Evolutionary conservation across 805 yeast species (phyloP), one percentile per base, ranked within the genome.

Genomic region (Kuraishia hungarica): DNA sequence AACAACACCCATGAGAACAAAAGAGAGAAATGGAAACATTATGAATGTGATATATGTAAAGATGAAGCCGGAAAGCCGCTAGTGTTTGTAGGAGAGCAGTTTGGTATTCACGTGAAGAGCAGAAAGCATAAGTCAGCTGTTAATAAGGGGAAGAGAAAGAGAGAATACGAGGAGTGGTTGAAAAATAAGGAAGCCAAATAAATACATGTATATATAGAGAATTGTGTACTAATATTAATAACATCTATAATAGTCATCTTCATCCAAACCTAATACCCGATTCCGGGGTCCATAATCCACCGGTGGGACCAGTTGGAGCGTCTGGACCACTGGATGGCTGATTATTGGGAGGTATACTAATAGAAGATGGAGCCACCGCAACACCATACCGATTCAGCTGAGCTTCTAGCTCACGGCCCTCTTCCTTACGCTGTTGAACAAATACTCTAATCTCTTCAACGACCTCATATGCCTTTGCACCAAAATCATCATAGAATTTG

Each of bases 81-180:
- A 15, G 76, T 90, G 0, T 78, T 87, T 0, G 82, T 94, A 7
- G 97, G 97, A 0, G 83, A 81, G 1, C 86, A 78, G 53, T 89
- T 89, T 85, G 67, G 80, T 5, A 76, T 79, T 3, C 99, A 93
- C 68, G 56, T 83, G 51, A 70, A 72, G 20, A 84, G 96, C 56
- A 76, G 84, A 57, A 77, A 87, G 56, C 99, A 92, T 64, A 79
- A 76, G 59, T 72, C 76, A n/a, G 78, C 75, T 54, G 51, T 78
- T 19, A 71, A 73, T 17, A 71, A 79, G 54, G 78, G 78, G 0
- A 75, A 75, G 51, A 73, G 78, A 51, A 82, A 80, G 64, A 70
- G 78, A 43, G 81, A 78, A 51, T 82, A 80, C 61, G 84, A 82
- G 59, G 78, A 77, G 58, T 67, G 67, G 67, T 51, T 66, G 51